Evolutionary conservation across 805 yeast genomes (phyloP).

Genomic region (Candida tibetensis): DNA sequence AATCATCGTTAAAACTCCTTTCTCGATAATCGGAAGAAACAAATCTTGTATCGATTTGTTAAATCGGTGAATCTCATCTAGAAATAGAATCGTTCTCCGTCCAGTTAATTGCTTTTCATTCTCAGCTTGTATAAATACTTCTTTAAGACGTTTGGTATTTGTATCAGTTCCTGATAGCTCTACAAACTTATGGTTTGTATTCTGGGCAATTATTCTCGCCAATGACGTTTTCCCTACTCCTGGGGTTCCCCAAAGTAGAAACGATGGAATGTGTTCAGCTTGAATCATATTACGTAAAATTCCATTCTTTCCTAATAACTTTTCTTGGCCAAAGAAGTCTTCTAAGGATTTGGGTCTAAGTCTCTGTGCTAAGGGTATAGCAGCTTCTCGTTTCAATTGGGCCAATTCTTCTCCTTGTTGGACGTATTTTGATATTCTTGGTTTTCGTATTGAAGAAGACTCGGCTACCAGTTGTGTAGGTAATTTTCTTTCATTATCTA

Average conservation of each 20-base stretch:
- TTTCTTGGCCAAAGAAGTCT: slow-evolving; percentile 43
- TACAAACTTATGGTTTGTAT: slow-evolving; percentile 30
- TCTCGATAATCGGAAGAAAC: slow-evolving; percentile 41
- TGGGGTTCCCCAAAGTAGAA: slow-evolving; percentile 44
- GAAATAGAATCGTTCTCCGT: slow-evolving; percentile 30
- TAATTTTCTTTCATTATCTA: background rate
- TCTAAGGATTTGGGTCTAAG: slow-evolving; percentile 36
- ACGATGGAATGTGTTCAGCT: slow-evolving; percentile 37
- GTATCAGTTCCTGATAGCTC: slow-evolving; percentile 42
- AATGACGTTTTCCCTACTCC: slow-evolving; percentile 45
- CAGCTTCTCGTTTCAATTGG: slow-evolving; percentile 18
- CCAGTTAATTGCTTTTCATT: slow-evolving; percentile 35
- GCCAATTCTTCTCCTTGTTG: slow-evolving; percentile 8
- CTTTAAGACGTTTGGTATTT: slow-evolving; percentile 34
- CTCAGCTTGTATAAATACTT: slow-evolving; percentile 35
- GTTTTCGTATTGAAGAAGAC: background rate
- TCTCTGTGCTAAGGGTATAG: slow-evolving; percentile 39
- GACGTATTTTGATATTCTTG: background rate
- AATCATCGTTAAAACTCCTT: slow-evolving; percentile 37
- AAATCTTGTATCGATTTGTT: slow-evolving; percentile 44
- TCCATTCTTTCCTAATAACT: slow-evolving; percentile 38
- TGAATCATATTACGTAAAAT: slow-evolving; percentile 32
- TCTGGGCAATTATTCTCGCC: slow-evolving; percentile 37
- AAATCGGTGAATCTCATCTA: slow-evolving; percentile 45
- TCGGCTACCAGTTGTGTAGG: background rate